These are phyloP conservation scores for Xylariaceae sp. DNA, from an alignment of 2,329 filamentous ascomycete genomes.

Conservation along the genomic window DNA sequence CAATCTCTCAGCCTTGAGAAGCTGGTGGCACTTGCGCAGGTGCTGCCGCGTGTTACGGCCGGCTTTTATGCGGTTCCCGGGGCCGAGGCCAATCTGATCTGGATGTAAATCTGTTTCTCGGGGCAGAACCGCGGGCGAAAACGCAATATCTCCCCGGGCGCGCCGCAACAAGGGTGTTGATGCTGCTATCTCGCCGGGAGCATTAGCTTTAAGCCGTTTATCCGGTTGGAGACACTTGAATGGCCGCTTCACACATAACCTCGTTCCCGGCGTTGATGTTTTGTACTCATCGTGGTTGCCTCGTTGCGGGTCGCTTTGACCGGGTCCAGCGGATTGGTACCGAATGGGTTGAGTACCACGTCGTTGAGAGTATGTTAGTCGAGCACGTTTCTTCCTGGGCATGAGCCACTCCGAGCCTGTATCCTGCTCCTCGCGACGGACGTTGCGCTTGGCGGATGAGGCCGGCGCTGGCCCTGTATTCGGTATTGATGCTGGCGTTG, in stretches of 20 bases:
- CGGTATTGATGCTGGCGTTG: background rate
- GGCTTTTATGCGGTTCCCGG: slow-evolving; percentile 14
- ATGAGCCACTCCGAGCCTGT: slow-evolving; percentile 24
- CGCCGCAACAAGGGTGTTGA: slow-evolving; percentile 32
- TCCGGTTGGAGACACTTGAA: slow-evolving; percentile 19
- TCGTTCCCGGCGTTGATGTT: slow-evolving; percentile 1
- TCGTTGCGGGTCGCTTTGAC: background rate
- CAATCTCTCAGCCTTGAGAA: slow-evolving; percentile 36
- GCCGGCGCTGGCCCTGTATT: background rate
- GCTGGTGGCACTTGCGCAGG: slow-evolving; percentile 31
- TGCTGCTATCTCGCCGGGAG: slow-evolving; percentile 27
- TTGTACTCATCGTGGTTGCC: background rate
- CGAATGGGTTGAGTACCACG: slow-evolving; percentile 11
- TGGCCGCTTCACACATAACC: slow-evolving; percentile 15
- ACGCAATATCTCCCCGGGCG: slow-evolving; percentile 27
- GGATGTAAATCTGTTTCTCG: background rate
- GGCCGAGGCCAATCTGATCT: slow-evolving; percentile 2
- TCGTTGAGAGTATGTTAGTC: slow-evolving; percentile 32
- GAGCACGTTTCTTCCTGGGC: slow-evolving; percentile 32
- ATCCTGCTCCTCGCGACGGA: slow-evolving; percentile 7
- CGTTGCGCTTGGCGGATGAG: background rate
- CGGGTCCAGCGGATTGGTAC: background rate
- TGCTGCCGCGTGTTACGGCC: slow-evolving; percentile 16
- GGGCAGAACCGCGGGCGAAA: slow-evolving; percentile 21
- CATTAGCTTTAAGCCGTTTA: slow-evolving; percentile 1